Conservation (phyloP, 2,329 filamentous ascomycete genomes). For the Neopestalotiopsis sp. region DNA sequence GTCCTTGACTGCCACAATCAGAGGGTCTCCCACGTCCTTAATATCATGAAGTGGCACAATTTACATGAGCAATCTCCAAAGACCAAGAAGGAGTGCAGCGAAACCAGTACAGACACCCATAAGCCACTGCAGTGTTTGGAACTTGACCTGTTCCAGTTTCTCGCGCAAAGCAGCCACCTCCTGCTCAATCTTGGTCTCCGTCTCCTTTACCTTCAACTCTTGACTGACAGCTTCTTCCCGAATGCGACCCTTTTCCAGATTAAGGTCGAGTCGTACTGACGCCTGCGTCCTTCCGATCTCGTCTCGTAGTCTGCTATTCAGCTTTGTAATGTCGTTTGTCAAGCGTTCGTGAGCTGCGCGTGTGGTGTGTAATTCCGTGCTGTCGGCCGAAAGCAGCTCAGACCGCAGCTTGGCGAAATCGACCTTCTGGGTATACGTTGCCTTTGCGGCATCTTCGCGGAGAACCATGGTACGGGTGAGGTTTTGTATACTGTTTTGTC, state of each 20-base stretch:
- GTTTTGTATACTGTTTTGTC: slow-evolving; percentile 79
- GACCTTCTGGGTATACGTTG: slow-evolving; percentile 65
- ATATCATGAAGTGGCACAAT: background rate
- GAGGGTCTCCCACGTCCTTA: background rate
- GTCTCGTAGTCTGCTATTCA: slow-evolving; percentile 87
- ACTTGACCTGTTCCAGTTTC: slow-evolving; percentile 96
- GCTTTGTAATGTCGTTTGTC: slow-evolving; percentile 92
- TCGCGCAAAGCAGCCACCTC: slow-evolving; percentile 90
- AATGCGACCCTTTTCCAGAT: slow-evolving; percentile 95
- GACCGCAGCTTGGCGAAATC: slow-evolving; percentile 32
- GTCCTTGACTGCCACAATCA: background rate
- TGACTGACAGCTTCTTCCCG: slow-evolving; percentile 95
- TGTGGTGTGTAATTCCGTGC: slow-evolving; percentile 87
- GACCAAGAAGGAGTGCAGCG: slow-evolving; percentile 70
- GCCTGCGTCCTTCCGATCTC: slow-evolving; percentile 95
- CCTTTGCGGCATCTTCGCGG: slow-evolving; percentile 87
- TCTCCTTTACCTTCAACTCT: slow-evolving; percentile 98
- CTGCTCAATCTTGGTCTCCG: slow-evolving; percentile 97
- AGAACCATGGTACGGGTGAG: slow-evolving; percentile 97
- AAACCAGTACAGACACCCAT: slow-evolving; percentile 82
- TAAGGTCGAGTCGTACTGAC: slow-evolving; percentile 88
- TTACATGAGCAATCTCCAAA: slow-evolving; percentile 73
- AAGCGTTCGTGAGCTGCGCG: slow-evolving; percentile 89
- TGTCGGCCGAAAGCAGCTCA: slow-evolving; percentile 80
- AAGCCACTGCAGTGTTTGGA: slow-evolving; percentile 96